Evolutionary conservation across 2,329 filamentous ascomycete genomes (phyloP).

Genomic region (Trichoderma semiorbis): DNA sequence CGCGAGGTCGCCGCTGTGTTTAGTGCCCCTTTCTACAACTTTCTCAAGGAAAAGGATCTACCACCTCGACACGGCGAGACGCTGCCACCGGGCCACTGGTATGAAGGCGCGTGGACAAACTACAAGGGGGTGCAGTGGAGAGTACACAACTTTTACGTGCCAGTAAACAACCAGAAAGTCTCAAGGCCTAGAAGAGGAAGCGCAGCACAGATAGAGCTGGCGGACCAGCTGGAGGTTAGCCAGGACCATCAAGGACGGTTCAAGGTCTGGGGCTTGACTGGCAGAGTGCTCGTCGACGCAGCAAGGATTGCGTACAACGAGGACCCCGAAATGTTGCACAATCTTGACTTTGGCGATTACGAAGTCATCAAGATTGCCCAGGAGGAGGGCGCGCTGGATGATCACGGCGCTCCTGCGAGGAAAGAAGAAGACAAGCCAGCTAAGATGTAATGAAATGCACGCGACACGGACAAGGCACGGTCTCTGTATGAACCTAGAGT

Average conservation of each 20-base stretch:
- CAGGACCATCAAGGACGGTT: constrained; percentile 56
- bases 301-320: constrained; percentile 78
- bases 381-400: constrained; percentile 44
- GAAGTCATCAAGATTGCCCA: constrained; percentile 46
- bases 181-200: constrained; percentile 51
- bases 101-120: constrained; percentile 75
- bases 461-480: background rate
- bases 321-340: constrained; percentile 79
- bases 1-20: constrained; percentile 94
- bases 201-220: constrained; percentile 32
- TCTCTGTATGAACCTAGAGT: background rate
- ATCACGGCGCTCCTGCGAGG: constrained; percentile 18
- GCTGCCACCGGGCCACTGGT: constrained; percentile 66
- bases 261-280: constrained; percentile 94
- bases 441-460: constrained; percentile 29
- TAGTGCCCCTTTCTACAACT: constrained; percentile 82
- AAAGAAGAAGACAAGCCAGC: constrained; percentile 29
- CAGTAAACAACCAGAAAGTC: constrained; percentile 67
- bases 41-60: constrained; percentile 63
- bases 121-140: constrained; percentile 78
- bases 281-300: constrained; percentile 81
- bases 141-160: constrained; percentile 91
- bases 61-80: constrained; percentile 35
- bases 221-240: constrained; percentile 42
- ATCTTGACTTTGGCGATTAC: constrained; percentile 51